These are phyloP conservation scores for Ceratocystis cubensis DNA, from an alignment of 2,329 filamentous ascomycete species.

Conservation along the genomic window DNA sequence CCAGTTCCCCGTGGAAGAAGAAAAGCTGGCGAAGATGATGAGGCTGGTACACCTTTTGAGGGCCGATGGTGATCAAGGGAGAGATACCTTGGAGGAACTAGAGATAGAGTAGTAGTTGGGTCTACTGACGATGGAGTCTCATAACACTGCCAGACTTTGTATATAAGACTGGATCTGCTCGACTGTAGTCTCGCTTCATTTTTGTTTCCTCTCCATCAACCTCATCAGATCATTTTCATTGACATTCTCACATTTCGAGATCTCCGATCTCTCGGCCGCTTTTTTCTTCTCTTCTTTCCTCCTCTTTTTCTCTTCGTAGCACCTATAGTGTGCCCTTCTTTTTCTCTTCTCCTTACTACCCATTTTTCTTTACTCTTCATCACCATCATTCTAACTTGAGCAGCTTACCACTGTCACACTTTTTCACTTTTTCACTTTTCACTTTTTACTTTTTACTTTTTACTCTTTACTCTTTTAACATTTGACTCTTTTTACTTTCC, in stretches of 20 bases:
- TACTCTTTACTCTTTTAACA: neutral
- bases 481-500: neutral
- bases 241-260: constrained; percentile 7
- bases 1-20: neutral
- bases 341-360: constrained; percentile 3
- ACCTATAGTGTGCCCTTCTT: constrained; percentile 9
- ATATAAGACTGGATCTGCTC: neutral
- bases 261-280: constrained; percentile 11
- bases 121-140: neutral
- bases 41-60: neutral
- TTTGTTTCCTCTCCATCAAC: constrained; percentile 1
- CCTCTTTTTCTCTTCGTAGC: constrained; percentile 13
- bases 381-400: neutral
- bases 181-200: neutral
- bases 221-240: neutral
- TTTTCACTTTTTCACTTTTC: constrained; percentile 3
- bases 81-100: neutral
- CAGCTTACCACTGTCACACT: neutral
- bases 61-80: neutral
- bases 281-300: constrained; percentile 1
- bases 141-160: neutral
- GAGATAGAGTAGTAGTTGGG: neutral
- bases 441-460: constrained; percentile 1
- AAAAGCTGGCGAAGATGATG: neutral
- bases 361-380: constrained; percentile 9